Evolutionary conservation across 129 eudicot genomes (phyloP).

Genomic region (carrot (Daucus carota)): DH1_v3.0 NC_030382.2:48821001-48821500

Average conservation of each 20-base stretch:
- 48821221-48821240: neutral
- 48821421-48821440: neutral
- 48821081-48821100: too few relatives aligned
- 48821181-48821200: too few relatives aligned
- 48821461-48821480: neutral
- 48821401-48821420: neutral
- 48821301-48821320: neutral
- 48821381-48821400: neutral
- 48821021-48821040: too few relatives aligned
- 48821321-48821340: conserved; percentile 6
- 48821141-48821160: too few relatives aligned
- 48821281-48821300: neutral
- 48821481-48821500: neutral
- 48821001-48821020: too few relatives aligned
- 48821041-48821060: too few relatives aligned
- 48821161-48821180: too few relatives aligned
- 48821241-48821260: neutral
- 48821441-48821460: neutral
- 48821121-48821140: too few relatives aligned
- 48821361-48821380: neutral
- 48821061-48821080: too few relatives aligned
- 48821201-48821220: neutral
- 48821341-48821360: neutral
- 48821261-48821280: neutral
- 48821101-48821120: too few relatives aligned